Base-by-base conservation (phyloP, 2,329 filamentous ascomycete genomes). In the Monosporascus sp. region DNA sequence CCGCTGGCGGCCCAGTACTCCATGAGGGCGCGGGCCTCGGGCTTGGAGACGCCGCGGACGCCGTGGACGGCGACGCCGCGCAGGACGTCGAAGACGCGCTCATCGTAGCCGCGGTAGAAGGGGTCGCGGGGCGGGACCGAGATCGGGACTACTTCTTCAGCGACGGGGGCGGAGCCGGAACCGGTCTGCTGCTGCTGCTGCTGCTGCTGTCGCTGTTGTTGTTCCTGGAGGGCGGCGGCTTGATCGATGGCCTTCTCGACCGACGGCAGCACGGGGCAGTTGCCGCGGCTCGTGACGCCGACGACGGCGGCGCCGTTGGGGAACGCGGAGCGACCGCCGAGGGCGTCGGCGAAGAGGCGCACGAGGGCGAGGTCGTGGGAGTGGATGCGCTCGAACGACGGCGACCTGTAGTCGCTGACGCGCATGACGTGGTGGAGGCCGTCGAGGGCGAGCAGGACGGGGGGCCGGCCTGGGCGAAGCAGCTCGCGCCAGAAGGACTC, bases 1-100 rank as follows among this genome's bases (percentile, higher is more conserved):
- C 93, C 94, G 69, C 90, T 95, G 37, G 83, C 84, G 5, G 90
- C 91, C 78, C 93, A 97, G 74, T 97, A 97, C 75, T 97, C 91
- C 84, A 97, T 87, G 61, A 96, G 76, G 1, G 84, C 80, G 55
- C 87, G 82, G 11, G 89, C 85, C 72, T 97, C 93, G 2, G 79
- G 72, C 71, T 86, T 89, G 62, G 76, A 86, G 60, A 97, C 64
- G 8, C 89, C 88, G 43, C 80, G 77, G 20, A 96, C 66, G 20
- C 81, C 78, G 50, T 85, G 58, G 2, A 84, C 72, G 54, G 73
- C 68, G 41, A 79, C 74, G 45, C 75, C 74, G 57, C 75, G 70
- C 50, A 87, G 70, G 2, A 72, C 72, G 22, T 76, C 75, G 58
- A 81, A 80, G 44, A 80, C 77, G 41, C 81, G 76, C 50, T 75